Conservation (phyloP, 805 yeast species). For the Hanseniaspora vineae region DNA sequence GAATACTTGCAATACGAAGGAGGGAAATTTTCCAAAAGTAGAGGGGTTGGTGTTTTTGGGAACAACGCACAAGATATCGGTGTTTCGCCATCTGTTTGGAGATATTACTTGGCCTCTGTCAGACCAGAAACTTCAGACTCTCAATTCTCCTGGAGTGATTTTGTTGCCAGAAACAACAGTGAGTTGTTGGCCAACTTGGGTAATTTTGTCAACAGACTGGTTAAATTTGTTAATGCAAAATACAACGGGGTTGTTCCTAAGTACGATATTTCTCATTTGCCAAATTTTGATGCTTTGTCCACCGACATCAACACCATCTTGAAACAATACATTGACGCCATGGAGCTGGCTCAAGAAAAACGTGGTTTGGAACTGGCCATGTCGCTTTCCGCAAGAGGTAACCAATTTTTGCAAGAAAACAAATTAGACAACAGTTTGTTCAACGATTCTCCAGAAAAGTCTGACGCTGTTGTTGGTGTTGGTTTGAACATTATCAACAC, state of each 20-base stretch:
- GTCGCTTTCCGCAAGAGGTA: slow-evolving; percentile 87
- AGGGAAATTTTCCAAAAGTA: slow-evolving; percentile 95
- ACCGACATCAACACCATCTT: slow-evolving; percentile 53
- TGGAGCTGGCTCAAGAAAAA: slow-evolving; percentile 74
- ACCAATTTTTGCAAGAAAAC: slow-evolving; percentile 89
- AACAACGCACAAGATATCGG: slow-evolving; percentile 94
- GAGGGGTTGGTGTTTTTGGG: slow-evolving; percentile 97
- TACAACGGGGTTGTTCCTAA: slow-evolving; percentile 83
- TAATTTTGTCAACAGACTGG: slow-evolving; percentile 87
- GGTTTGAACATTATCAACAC: slow-evolving; percentile 81
- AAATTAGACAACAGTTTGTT: slow-evolving; percentile 82
- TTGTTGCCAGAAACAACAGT: slow-evolving; percentile 84
- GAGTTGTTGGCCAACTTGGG: slow-evolving; percentile 94
- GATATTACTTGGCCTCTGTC: slow-evolving; percentile 83
- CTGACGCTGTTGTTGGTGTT: slow-evolving; percentile 87
- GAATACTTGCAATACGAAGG: slow-evolving; percentile 96
- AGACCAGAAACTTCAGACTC: slow-evolving; percentile 96
- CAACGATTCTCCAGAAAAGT: slow-evolving; percentile 58
- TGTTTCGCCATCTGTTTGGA: slow-evolving; percentile 86
- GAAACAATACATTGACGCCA: slow-evolving; percentile 45
- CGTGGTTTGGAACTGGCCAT: slow-evolving; percentile 86
- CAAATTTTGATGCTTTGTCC: slow-evolving; percentile 33
- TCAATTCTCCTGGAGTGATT: slow-evolving; percentile 95
- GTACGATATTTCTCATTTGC: slow-evolving; percentile 36
- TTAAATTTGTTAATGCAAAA: slow-evolving; percentile 80